A percentile compares a stretch with the other conserved stretches of the same genome.
These are phyloP conservation scores for Moelleriella libera DNA, from an alignment of 2,329 filamentous ascomycete species.

Conservation along the genomic window DNA sequence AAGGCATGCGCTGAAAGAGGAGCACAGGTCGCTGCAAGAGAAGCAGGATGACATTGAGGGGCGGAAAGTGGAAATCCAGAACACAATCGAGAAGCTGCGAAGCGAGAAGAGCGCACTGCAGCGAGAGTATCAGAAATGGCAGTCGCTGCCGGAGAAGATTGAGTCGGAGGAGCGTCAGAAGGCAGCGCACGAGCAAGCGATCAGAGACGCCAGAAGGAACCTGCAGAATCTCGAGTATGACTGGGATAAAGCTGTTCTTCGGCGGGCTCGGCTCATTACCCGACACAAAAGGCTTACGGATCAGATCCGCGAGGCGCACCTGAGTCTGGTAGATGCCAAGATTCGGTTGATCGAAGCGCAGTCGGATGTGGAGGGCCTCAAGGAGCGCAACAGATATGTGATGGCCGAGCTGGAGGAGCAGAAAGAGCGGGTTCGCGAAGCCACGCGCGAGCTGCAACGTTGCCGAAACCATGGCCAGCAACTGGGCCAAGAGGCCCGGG, in stretches of 20 bases:
- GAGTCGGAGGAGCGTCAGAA: slow-evolving; percentile 23
- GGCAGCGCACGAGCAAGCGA: slow-evolving; percentile 14
- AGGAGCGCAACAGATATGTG: slow-evolving; percentile 48
- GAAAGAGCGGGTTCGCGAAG: slow-evolving; percentile 18
- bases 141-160: slow-evolving; percentile 56
- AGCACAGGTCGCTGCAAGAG: slow-evolving; percentile 18
- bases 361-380: slow-evolving; percentile 66
- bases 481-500: slow-evolving; percentile 20
- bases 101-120: slow-evolving; percentile 55
- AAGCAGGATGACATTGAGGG: slow-evolving; percentile 27
- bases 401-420: slow-evolving; percentile 34
- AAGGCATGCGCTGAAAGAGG: slow-evolving; percentile 16
- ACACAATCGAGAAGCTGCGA: slow-evolving; percentile 30
- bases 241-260: slow-evolving; percentile 38
- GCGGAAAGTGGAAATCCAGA: slow-evolving; percentile 24
- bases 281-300: slow-evolving; percentile 44
- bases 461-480: slow-evolving; percentile 18
- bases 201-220: slow-evolving; percentile 16
- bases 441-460: slow-evolving; percentile 22
- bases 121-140: slow-evolving; percentile 48
- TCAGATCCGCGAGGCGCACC: slow-evolving; percentile 45
- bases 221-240: slow-evolving; percentile 37
- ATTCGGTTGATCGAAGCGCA: slow-evolving; percentile 63
- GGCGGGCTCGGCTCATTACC: slow-evolving; percentile 40
- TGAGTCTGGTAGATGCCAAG: slow-evolving; percentile 53